Evolutionary conservation across 768 basidiomycete species (phyloP), one percentile per base, ranked within the genome.

Genomic region (Steccherinum ochraceum): DNA sequence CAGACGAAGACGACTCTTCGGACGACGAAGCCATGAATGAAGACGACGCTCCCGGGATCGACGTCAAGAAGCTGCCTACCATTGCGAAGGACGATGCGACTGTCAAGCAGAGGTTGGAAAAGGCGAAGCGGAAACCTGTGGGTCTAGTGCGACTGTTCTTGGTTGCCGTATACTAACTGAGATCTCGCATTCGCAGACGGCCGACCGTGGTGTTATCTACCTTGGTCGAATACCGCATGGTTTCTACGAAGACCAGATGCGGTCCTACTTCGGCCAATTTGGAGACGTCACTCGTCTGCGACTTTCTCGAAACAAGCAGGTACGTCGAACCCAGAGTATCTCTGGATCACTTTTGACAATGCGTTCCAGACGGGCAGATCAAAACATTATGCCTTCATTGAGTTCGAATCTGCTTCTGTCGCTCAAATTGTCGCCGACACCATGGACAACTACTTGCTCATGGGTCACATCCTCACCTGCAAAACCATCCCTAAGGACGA

Each of bases 371-470:
- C 93, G 12, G 96, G 96, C 49, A 79, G 79, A 55, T 95, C 95
- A 43, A 99, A 97, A 69, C 95, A 97, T 67, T 98, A 95, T 68
- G 95, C 83, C 2, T 98, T 95, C 74, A 75, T 99, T 61, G 95
- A 98, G 68, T 96, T 99, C 66, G 81, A 84, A 49, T 93, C 91
- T 40, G 78, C 81, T 18, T 77, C 86, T 0, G 93, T 98, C 24
- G 94, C 96, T 0, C 72, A 93, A 62, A 97, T 99, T 55, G 96
- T 96, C 5, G 86, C 89, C 1, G 96, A 98, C 62, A 98, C 95
- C 42, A 98, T 98, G 96, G 84, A 99, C 76, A 98, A 96, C 72
- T 99, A 97, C 68, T 79, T 99, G 35, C 76, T 99, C 56, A 80
- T 88, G 77, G 94, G 95, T 5, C 95, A 96, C 64, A 87, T 99